Evolutionary conservation across 2,329 filamentous ascomycete species (phyloP).

Genomic region (Fusarium poae): DNA sequence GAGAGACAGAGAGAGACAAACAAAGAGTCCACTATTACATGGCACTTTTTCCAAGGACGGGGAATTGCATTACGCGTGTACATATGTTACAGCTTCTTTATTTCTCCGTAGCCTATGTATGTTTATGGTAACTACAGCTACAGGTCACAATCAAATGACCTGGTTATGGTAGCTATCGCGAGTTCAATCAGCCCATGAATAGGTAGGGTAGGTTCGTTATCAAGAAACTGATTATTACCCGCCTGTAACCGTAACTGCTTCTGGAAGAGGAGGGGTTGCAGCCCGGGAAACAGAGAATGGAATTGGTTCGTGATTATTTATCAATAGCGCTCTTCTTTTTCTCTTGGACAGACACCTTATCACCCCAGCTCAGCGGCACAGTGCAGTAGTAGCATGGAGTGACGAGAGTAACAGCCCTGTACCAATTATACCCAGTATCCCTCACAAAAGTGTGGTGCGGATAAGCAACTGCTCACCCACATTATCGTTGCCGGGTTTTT

Average conservation of each 20-base stretch:
- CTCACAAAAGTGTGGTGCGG: slow-evolving; percentile 11
- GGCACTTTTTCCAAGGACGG: slow-evolving; percentile 30
- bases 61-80: slow-evolving; percentile 35
- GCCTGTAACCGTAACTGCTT: slow-evolving; percentile 35
- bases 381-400: slow-evolving; percentile 14
- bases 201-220: not conserved
- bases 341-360: slow-evolving; percentile 22
- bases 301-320: slow-evolving; percentile 35
- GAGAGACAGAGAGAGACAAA: slow-evolving; percentile 18
- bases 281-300: slow-evolving; percentile 21
- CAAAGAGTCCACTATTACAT: slow-evolving; percentile 20
- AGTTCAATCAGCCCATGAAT: slow-evolving; percentile 20
- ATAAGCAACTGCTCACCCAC: slow-evolving; percentile 8
- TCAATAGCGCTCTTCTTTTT: not conserved
- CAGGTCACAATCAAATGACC: not conserved
- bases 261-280: slow-evolving; percentile 28
- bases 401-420: slow-evolving; percentile 6
- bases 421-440: slow-evolving; percentile 20
- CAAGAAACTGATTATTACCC: slow-evolving; percentile 32
- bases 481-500: slow-evolving; percentile 13
- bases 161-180: slow-evolving; percentile 5
- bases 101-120: slow-evolving; percentile 11
- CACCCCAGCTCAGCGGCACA: slow-evolving; percentile 40
- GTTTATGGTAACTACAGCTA: slow-evolving; percentile 2
- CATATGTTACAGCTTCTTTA: slow-evolving; percentile 16